Conservation (phyloP, 805 yeast genomes). For the Sungouiella blattae region DNA sequence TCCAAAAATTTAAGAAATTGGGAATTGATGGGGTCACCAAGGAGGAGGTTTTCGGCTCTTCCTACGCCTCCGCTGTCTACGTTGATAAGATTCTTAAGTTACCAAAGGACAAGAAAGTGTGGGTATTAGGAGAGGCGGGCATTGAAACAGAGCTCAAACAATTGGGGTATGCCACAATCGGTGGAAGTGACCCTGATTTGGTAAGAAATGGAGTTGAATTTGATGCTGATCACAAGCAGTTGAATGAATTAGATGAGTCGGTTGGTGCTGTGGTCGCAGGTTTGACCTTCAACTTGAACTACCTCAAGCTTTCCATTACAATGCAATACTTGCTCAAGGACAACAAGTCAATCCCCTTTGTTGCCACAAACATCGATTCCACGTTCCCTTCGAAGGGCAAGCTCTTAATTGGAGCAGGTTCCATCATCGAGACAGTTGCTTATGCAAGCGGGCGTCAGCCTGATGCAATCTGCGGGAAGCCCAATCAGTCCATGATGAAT, state of each 20-base stretch:
- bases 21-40: constrained; percentile 47
- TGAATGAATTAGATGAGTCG: constrained; percentile 57
- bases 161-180: constrained; percentile 71
- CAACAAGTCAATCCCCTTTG: constrained; percentile 58
- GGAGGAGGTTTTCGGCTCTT: constrained; percentile 84
- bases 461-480: constrained; percentile 84
- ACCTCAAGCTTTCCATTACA: constrained; percentile 76
- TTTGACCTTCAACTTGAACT: constrained; percentile 70
- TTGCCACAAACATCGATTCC: constrained; percentile 93
- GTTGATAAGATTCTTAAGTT: constrained; percentile 70
- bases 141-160: constrained; percentile 73
- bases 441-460: constrained; percentile 80
- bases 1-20: constrained; percentile 63
- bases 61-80: constrained; percentile 89
- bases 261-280: constrained; percentile 94
- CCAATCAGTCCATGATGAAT: constrained; percentile 84
- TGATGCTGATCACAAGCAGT: constrained; percentile 52
- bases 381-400: constrained; percentile 89
- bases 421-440: constrained; percentile 74
- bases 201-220: constrained; percentile 44
- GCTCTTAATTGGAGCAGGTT: constrained; percentile 92
- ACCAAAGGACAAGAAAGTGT: constrained; percentile 72
- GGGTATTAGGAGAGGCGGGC: constrained; percentile 89
- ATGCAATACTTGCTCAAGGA: constrained; percentile 70
- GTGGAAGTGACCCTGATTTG: constrained; percentile 75